phyloP scores from a whole-genome alignment of 768 basidiomycete genomes.

The Lactarius sp. region DNA sequence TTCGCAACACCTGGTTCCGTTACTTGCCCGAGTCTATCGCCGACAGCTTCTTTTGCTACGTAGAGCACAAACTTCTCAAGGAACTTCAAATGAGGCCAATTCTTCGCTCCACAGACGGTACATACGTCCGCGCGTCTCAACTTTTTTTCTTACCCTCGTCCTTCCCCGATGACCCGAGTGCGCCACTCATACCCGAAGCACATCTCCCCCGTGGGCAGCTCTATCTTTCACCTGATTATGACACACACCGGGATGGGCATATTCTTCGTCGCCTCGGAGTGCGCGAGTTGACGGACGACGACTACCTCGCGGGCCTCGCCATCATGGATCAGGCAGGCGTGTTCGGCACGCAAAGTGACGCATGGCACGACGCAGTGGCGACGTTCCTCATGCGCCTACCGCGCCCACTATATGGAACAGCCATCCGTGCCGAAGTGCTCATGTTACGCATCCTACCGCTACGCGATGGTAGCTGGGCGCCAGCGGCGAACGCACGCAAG shows the following conservation, averaged over 20 bases:
- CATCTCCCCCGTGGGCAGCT: not conserved
- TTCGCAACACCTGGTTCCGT: slow-evolving; percentile 28
- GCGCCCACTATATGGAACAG: not conserved
- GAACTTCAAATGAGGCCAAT: slow-evolving; percentile 18
- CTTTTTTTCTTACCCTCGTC: slow-evolving; percentile 8
- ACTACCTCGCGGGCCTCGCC: slow-evolving; percentile 12
- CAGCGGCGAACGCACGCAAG: not conserved
- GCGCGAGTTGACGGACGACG: slow-evolving; percentile 14
- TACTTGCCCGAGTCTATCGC: slow-evolving; percentile 26
- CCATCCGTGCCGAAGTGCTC: not conserved
- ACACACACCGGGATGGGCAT: not conserved
- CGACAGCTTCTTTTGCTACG: slow-evolving; percentile 24
- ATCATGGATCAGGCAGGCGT: slow-evolving; percentile 5
- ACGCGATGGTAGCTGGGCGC: slow-evolving; percentile 12
- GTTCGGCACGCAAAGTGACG: not conserved
- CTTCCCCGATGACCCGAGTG: slow-evolving; percentile 1
- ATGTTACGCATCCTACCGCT: slow-evolving; percentile 17
- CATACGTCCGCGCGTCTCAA: slow-evolving; percentile 16
- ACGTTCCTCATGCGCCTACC: not conserved
- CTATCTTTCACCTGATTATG: slow-evolving; percentile 23
- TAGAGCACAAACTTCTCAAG: slow-evolving; percentile 11
- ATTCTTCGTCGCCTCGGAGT: slow-evolving; percentile 21
- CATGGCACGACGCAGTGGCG: slow-evolving; percentile 19
- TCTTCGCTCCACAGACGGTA: slow-evolving; percentile 23
- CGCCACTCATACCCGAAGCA: slow-evolving; percentile 13